These are phyloP conservation scores for Helianthus annuus DNA, from an alignment of 129 eudicot genomes.

Conservation along the genomic window HanXRQr2.0-SUNRISE NC_035445.2:156245269-156245768, in stretches of 20 bases:
- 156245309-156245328: not conserved
- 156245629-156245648: not conserved
- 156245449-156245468: not conserved
- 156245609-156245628: conserved; percentile 5
- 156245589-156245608: conserved; percentile 4
- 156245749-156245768: not conserved
- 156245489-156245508: not conserved
- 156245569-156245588: not conserved
- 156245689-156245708: not conserved
- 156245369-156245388: conserved; percentile 7
- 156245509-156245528: not conserved
- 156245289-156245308: not conserved
- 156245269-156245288: not conserved
- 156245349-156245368: not conserved
- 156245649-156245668: conserved; percentile 3
- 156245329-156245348: not conserved
- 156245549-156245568: not conserved
- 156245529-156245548: conserved; percentile 10
- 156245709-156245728: not conserved
- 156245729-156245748: not conserved
- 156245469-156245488: conserved; percentile 5
- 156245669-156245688: not conserved
- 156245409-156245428: not conserved
- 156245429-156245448: not conserved
- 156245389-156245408: conserved; percentile 6